Conservation (phyloP, 352 stramenopile genomes). For the Globisporangium echinulatum region DNA sequence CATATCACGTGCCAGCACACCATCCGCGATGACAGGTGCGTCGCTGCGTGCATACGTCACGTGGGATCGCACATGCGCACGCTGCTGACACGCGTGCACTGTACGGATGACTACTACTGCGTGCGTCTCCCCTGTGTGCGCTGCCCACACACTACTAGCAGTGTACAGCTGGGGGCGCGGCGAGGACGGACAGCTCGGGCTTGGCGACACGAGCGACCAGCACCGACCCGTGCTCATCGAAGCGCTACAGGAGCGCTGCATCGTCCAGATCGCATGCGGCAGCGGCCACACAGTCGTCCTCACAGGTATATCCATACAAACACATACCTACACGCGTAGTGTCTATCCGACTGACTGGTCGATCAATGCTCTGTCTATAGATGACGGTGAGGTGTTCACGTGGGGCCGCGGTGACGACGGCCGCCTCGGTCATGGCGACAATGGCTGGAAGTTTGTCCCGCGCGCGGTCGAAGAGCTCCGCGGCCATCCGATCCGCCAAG, state of each 20-base stretch:
- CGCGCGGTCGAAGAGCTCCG: slow-evolving; percentile 88
- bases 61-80: too few species aligned
- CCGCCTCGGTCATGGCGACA: slow-evolving; percentile 89
- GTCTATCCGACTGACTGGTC: too few species aligned
- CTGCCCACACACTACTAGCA: background rate
- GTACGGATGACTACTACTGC: too few species aligned
- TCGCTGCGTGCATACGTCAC: too few species aligned
- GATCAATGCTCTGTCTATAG: slow-evolving; percentile 6
- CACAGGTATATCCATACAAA: slow-evolving; percentile 26
- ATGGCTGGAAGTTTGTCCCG: slow-evolving; percentile 97
- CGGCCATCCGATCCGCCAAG: slow-evolving; percentile 87
- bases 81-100: too few species aligned
- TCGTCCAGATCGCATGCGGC: slow-evolving; percentile 85
- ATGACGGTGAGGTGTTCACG: slow-evolving; percentile 86
- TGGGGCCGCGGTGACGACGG: slow-evolving; percentile 88
- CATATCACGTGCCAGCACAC: too few species aligned
- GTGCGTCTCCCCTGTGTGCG: too few species aligned
- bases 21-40: too few species aligned
- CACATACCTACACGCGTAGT: too few species aligned
- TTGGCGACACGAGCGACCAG: slow-evolving; percentile 86
- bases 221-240: slow-evolving; percentile 78
- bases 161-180: slow-evolving; percentile 88
- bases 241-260: slow-evolving; percentile 71
- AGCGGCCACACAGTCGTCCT: slow-evolving; percentile 88
- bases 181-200: slow-evolving; percentile 81